Conservation (phyloP, 345 rosid genomes). For the Eucalyptus fibrosa region DNA sequence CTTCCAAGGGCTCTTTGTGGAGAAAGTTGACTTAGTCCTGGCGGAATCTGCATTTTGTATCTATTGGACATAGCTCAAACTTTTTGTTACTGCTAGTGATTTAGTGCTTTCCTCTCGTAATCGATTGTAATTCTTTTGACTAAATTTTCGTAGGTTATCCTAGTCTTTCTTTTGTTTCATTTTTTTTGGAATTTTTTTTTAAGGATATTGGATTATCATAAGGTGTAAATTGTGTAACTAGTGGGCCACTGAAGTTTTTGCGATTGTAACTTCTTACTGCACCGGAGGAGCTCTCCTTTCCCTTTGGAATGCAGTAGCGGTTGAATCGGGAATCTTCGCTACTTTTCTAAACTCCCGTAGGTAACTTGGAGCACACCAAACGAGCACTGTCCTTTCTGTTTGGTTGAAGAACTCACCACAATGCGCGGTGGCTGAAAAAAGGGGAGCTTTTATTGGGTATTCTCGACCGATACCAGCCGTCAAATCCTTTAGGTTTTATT, state of each 20-base stretch:
- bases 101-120: background rate
- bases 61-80: background rate
- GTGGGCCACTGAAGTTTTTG: background rate
- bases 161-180: background rate
- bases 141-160: background rate
- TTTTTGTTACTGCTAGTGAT: background rate
- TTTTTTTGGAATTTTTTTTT: background rate
- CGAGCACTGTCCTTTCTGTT: background rate
- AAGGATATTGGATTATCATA: background rate
- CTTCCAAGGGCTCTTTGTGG: constrained; percentile 66
- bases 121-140: background rate
- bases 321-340: background rate
- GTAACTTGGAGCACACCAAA: background rate
- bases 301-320: background rate
- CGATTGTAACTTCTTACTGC: background rate
- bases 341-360: background rate
- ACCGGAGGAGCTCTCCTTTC: background rate
- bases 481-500: background rate
- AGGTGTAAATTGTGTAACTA: background rate
- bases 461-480: background rate
- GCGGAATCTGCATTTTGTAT: background rate
- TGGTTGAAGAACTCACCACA: background rate
- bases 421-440: background rate
- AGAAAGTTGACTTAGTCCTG: constrained; percentile 41
- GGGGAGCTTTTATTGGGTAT: background rate